A percentile compares a stretch with the other conserved stretches of the same genome.
Conservation (phyloP, 139 green algal genomes). For the Spirogloea muscicola region DNA sequence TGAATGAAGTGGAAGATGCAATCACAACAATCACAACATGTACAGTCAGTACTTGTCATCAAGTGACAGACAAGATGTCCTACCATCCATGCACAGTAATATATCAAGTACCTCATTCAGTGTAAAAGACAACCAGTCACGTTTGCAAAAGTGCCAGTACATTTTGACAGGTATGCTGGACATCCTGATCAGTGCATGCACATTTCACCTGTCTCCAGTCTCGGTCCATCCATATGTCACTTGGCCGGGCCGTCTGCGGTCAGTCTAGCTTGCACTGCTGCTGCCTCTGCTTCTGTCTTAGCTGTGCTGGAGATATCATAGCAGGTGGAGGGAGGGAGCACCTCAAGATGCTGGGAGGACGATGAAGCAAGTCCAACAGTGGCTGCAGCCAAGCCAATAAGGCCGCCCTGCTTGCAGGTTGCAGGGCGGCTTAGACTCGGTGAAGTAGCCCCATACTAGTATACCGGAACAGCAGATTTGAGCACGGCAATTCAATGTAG, state of each 20-base stretch:
- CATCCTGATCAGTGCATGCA: neutral
- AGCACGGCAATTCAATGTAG: too few relatives aligned
- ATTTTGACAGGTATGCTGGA: neutral
- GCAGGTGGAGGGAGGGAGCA: neutral
- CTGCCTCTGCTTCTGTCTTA: neutral
- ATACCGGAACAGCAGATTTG: too few relatives aligned
- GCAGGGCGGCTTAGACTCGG: too few relatives aligned
- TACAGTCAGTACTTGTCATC: neutral
- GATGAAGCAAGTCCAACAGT: slow-evolving; percentile 77
- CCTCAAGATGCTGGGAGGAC: slow-evolving; percentile 41
- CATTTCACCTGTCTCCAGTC: too few relatives aligned
- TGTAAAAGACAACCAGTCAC: too few relatives aligned
- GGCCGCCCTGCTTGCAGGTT: slow-evolving; percentile 78
- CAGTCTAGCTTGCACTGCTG: neutral
- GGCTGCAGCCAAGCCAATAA: slow-evolving; percentile 87
- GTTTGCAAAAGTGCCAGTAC: too few relatives aligned
- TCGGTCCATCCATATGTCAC: too few relatives aligned
- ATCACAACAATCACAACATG: neutral
- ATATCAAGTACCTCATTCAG: too few relatives aligned
- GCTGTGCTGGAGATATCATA: neutral
- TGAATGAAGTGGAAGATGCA: neutral
- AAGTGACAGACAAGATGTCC: too few relatives aligned
- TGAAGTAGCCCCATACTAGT: too few relatives aligned
- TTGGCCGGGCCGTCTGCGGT: too few relatives aligned
- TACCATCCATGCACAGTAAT: too few relatives aligned